A percentile compares a stretch with the other conserved stretches of the same genome.
Evolutionary conservation across 331 rosid genomes (phyloP).

Genomic region (Rosa hybrid): DNA sequence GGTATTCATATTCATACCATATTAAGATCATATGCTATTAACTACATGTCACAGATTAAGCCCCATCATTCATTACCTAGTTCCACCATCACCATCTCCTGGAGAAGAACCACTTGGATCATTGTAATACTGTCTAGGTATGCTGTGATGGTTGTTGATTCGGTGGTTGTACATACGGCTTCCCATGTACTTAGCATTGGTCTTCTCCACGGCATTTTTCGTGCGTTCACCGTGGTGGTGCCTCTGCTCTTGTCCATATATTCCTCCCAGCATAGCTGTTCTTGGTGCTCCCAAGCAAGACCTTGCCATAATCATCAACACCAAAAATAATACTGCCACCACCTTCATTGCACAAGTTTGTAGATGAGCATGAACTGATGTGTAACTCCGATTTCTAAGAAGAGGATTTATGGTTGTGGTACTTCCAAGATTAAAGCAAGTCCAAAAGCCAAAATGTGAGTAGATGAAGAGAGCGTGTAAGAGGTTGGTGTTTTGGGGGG

Average conservation of each 20-base stretch:
- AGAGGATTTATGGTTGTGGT: background rate
- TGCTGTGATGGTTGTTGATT: constrained; percentile 40
- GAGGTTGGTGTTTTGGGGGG: background rate
- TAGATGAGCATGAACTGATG: background rate
- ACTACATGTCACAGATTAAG: background rate
- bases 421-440: background rate
- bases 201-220: constrained; percentile 35
- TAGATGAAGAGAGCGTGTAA: background rate
- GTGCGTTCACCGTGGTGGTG: constrained; percentile 21
- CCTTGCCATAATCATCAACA: constrained; percentile 30
- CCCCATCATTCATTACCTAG: constrained; percentile 6
- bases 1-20: background rate
- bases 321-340: constrained; percentile 34
- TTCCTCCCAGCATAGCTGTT: constrained; percentile 41
- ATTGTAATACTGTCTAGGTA: constrained; percentile 43
- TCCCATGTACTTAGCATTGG: constrained; percentile 25
- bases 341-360: constrained; percentile 41
- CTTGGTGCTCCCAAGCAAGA: constrained; percentile 36
- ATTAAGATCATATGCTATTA: background rate
- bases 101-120: constrained; percentile 28
- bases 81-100: constrained; percentile 37
- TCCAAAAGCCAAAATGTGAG: background rate
- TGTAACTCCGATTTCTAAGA: background rate
- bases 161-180: constrained; percentile 37
- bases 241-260: constrained; percentile 46